Evolutionary conservation across 2,329 filamentous ascomycete species (phyloP).

Genomic region (Clonostachys chloroleuca): DNA sequence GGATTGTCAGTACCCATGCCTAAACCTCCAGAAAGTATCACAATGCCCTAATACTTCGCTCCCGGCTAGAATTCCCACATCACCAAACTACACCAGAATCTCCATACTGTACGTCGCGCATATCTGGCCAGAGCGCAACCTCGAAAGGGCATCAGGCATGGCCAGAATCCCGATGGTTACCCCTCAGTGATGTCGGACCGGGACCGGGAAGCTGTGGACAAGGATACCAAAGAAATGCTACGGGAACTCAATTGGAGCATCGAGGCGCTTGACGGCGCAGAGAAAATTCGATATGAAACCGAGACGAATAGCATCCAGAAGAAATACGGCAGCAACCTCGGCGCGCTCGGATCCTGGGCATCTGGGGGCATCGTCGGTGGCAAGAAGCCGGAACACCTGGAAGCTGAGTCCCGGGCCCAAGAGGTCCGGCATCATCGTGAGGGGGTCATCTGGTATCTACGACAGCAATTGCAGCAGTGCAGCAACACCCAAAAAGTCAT

Average conservation of each 20-base stretch:
- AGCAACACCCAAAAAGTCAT: constrained; percentile 78
- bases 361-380: constrained; percentile 49
- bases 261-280: constrained; percentile 72
- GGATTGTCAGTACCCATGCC: constrained; percentile 61
- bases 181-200: constrained; percentile 65
- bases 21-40: too few species aligned
- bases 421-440: constrained; percentile 70
- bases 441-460: constrained; percentile 77
- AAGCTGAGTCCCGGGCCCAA: constrained; percentile 66
- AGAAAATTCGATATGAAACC: constrained; percentile 75
- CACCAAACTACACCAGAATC: constrained; percentile 70
- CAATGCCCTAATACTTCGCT: not conserved
- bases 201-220: constrained; percentile 83
- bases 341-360: constrained; percentile 60
- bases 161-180: constrained; percentile 39
- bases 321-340: constrained; percentile 62
- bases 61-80: constrained; percentile 74
- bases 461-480: constrained; percentile 70
- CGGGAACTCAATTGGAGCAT: constrained; percentile 83
- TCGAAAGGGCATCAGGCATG: constrained; percentile 33
- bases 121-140: constrained; percentile 82
- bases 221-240: constrained; percentile 79
- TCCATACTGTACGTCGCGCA: constrained; percentile 78
- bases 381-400: constrained; percentile 60
- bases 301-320: constrained; percentile 65